Base-by-base conservation (phyloP, 257 asterid species). In the Solanum dulcamara region DNA sequence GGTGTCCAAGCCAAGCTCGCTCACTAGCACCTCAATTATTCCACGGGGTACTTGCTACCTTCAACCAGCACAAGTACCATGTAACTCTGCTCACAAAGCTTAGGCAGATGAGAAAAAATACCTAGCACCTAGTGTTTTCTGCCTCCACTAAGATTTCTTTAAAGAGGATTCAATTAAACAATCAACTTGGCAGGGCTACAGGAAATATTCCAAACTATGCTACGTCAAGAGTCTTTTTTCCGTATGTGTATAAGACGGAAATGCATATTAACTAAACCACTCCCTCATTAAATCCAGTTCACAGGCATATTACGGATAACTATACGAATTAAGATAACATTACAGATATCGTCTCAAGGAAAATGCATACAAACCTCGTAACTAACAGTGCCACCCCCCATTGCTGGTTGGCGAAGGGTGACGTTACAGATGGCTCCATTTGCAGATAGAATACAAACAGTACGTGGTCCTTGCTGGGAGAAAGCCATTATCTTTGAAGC, bases 381-480 rank as follows among this genome's bases (percentile, higher is more conserved):
- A 18, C 93, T 89, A 74, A 94, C 97, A 46, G 95, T 89, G 87
- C 98, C 99, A 81, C 97, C 93, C 33, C 96, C 89, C 91, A 90
- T 91, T 81, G 97, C 92, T 72, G 97, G 93, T 89, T 95, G 99
- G 81, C 95, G 92, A 84, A 96, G 98, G 84, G 95, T 92, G 83
- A 93, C 99, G 84, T 92, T 96, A 93, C 95, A 89, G 86, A 96
- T 86, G 68, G 98, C 91, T 85, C 99, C 99, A 89, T 92, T 94
- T 80, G 99, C 98, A 71, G 99, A 94, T 83, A 96, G 89, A 88
- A 96, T 91, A 89, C 98, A 94, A 85, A 96, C 94, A 24, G 98
- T 93, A 38, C 99, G 96, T 71, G 98, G 98, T 68, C 99, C 99
- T 91, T 94, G 95, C 93, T 94, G 97, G 3, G 99, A 92, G 89